Evolutionary conservation across 352 stramenopile species (phyloP).

Genomic region (Globisporangium takayamanum): DNA sequence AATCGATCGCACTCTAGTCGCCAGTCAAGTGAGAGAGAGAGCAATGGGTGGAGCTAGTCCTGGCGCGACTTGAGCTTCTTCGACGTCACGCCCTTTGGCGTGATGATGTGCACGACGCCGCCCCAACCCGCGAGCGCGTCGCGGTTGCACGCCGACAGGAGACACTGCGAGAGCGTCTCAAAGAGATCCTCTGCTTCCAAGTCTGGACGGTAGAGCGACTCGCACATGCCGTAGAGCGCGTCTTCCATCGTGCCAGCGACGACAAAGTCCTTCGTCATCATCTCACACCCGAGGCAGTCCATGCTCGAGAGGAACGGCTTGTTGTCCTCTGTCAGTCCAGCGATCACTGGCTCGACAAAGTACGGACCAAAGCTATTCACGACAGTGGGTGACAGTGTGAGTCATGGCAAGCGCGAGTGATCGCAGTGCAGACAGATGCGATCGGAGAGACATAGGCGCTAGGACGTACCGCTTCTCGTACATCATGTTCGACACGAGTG

Average conservation of each 20-base stretch:
- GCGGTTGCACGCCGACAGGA: slow-evolving; percentile 97
- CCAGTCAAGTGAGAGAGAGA: neutral
- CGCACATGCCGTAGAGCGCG: slow-evolving; percentile 98
- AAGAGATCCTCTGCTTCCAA: slow-evolving; percentile 96
- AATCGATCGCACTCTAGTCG: neutral
- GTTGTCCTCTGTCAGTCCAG: slow-evolving; percentile 92
- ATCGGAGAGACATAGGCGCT: neutral
- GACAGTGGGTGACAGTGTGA: no score
- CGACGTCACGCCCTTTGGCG: slow-evolving; percentile 72
- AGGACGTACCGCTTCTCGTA: slow-evolving; percentile 93
- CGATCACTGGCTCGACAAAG: slow-evolving; percentile 98
- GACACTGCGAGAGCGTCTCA: slow-evolving; percentile 97
- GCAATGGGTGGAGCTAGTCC: slow-evolving; percentile 33
- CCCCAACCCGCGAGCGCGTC: slow-evolving; percentile 98
- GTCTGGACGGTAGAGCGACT: slow-evolving; percentile 96
- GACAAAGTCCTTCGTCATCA: slow-evolving; percentile 97
- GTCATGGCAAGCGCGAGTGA: no score
- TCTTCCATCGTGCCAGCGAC: slow-evolving; percentile 96
- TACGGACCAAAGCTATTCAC: slow-evolving; percentile 92
- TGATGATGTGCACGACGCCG: slow-evolving; percentile 98
- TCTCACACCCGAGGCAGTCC: slow-evolving; percentile 96
- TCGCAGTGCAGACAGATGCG: neutral
- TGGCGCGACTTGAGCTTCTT: slow-evolving; percentile 80
- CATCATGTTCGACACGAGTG: slow-evolving; percentile 94
- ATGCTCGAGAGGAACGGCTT: slow-evolving; percentile 97